These are phyloP conservation scores for Plectosphaerella sp. DNA, from an alignment of 2,329 filamentous ascomycete species.

Conservation along the genomic window DNA sequence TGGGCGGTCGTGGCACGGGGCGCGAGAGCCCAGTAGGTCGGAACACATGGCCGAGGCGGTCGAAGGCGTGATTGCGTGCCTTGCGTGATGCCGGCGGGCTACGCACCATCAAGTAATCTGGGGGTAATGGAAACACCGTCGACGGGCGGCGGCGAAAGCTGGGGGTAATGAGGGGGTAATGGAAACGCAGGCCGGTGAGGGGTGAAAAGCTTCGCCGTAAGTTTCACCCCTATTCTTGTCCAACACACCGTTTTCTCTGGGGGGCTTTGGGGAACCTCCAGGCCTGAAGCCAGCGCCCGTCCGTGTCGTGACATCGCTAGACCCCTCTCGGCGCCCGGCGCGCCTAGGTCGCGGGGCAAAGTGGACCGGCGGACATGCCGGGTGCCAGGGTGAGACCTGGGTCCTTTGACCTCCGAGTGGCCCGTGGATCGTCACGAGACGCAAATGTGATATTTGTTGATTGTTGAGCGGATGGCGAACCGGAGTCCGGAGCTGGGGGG, in stretches of 20 bases:
- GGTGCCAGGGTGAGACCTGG: neutral
- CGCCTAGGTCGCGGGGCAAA: neutral
- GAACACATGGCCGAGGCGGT: neutral
- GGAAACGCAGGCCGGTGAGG: neutral
- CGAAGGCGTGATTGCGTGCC: neutral
- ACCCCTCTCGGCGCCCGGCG: neutral
- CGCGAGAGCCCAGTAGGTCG: neutral
- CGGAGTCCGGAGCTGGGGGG: too few species aligned
- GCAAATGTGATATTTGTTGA: neutral
- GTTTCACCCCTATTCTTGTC: neutral
- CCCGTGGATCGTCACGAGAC: neutral
- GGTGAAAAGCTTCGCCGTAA: neutral
- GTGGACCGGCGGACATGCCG: neutral
- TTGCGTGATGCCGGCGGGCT: neutral
- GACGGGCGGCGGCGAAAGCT: slow-evolving; percentile 1
- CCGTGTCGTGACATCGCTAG: neutral
- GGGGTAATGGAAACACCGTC: slow-evolving; percentile 14
- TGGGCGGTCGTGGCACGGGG: neutral
- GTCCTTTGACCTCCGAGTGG: neutral
- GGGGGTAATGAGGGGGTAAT: slow-evolving; percentile 5
- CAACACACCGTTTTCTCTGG: neutral
- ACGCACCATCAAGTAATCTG: slow-evolving; percentile 16
- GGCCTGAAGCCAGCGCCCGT: neutral
- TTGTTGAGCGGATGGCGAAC: neutral
- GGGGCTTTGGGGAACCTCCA: neutral